Base-by-base conservation (phyloP, 805 yeast genomes). In the Candida pseudoglaebosa region DNA sequence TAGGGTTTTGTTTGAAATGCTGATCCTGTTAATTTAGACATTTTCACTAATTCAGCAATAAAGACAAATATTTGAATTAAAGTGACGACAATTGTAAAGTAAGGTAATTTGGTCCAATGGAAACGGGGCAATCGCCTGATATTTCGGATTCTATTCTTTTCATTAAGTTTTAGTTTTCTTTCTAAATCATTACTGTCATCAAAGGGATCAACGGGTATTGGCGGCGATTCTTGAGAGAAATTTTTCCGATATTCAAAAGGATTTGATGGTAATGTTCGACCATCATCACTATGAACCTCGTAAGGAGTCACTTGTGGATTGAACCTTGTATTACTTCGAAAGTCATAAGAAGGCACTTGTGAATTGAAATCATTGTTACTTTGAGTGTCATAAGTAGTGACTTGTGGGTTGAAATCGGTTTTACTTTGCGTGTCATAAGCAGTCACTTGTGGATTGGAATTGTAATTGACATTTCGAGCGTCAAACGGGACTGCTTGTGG, bases 1-100 rank as follows among this genome's bases (percentile, higher is more conserved):
- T 77, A 74, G 4, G 90, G 90, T 47, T 79, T 57, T 0, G 85
- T 78, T 52, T 79, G 86, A 43, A 83, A 71, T 3, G 82, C 77
- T 12, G 75, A 68, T 2, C 86, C 85, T 0, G 89, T 82, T 32
- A 76, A 62, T 4, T 54, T 49, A 4, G 78, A 72, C 84, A 78
- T 78, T 40, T 61, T 64, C 8, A 66, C 72, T 24, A 83, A 57
- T 54, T 83, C 89, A 9, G 71, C 82, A 5, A 81, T 68, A 50
- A 83, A 83, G 6, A 83, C 81, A 5, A 59, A 57, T 4, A 77
- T 48, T 49, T 82, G 80, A 14, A 73, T 65, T 7, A 61, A 29
- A 0, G 80, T 67, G 13, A 66, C 68, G 13, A 68, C 5, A 5
- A 65, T 63, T 10, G 71, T 62, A 43, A 69, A 59, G 50, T 65